These are phyloP conservation scores for Tetrahymena thermophila DNA, from an alignment of 73 alveolate genomes.

Conservation along the genomic window DNA sequence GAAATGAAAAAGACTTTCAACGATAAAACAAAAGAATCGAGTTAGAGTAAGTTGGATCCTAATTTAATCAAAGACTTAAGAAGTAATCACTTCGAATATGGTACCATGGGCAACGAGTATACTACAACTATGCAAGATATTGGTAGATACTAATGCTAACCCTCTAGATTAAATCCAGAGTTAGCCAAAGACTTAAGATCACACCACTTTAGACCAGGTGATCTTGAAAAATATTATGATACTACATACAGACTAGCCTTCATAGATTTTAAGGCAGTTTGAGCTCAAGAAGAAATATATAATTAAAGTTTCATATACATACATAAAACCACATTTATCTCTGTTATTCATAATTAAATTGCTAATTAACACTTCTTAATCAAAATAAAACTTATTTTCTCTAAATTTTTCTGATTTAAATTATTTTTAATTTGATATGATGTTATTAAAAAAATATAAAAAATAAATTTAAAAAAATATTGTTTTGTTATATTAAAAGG, in stretches of 20 bases:
- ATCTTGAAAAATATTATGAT: background rate
- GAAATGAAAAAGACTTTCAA: slow-evolving; percentile 4
- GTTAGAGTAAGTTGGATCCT: slow-evolving; percentile 4
- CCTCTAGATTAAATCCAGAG: slow-evolving; percentile 28
- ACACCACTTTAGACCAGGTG: background rate
- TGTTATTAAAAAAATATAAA: too few relatives aligned
- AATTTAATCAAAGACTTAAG: slow-evolving; percentile 11
- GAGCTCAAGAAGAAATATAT: background rate
- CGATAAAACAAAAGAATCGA: slow-evolving; percentile 4
- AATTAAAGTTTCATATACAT: background rate
- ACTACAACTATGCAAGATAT: slow-evolving; percentile 19
- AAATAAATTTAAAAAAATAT: too few relatives aligned
- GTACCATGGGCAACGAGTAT: slow-evolving; percentile 9
- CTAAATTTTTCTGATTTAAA: too few relatives aligned
- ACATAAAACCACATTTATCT: too few relatives aligned
- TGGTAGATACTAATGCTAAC: slow-evolving; percentile 37
- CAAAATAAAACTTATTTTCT: background rate
- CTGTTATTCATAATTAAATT: too few relatives aligned
- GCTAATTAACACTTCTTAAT: background rate
- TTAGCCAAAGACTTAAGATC: slow-evolving; percentile 31
- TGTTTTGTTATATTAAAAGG: too few relatives aligned
- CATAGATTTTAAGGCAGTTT: background rate
- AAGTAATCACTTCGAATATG: slow-evolving; percentile 24
- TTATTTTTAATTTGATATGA: too few relatives aligned
- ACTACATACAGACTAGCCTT: background rate